Evolutionary conservation across 768 basidiomycete genomes (phyloP).

Genomic region (Hydnomerulius pinastri): DNA sequence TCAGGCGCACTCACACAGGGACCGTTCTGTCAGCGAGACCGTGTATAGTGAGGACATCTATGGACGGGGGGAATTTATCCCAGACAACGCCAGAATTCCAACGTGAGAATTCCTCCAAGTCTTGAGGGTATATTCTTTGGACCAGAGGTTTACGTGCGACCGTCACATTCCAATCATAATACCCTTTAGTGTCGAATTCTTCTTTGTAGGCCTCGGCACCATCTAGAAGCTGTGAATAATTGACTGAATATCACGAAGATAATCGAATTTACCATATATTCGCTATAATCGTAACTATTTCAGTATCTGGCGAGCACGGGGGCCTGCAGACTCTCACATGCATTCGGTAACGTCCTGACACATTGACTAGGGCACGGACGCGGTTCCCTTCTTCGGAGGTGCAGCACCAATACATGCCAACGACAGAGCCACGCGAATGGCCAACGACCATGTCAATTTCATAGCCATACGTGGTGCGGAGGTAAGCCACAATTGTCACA

Average conservation of each 20-base stretch:
- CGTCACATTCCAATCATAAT: slow-evolving; percentile 58
- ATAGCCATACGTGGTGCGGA: slow-evolving; percentile 64
- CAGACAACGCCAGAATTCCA: slow-evolving; percentile 73
- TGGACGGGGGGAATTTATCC: slow-evolving; percentile 60
- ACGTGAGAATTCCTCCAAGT: slow-evolving; percentile 59
- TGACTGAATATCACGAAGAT: background rate
- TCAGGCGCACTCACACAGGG: slow-evolving; percentile 55
- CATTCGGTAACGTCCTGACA: slow-evolving; percentile 80
- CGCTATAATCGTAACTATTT: slow-evolving; percentile 15
- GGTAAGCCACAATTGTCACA: slow-evolving; percentile 60
- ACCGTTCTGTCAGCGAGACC: slow-evolving; percentile 71
- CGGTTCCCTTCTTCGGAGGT: slow-evolving; percentile 56
- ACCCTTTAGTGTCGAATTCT: slow-evolving; percentile 57
- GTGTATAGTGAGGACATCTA: slow-evolving; percentile 76
- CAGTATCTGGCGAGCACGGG: background rate
- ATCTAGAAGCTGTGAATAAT: slow-evolving; percentile 20
- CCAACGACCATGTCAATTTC: slow-evolving; percentile 68
- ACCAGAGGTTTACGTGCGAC: slow-evolving; percentile 65
- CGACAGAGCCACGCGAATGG: slow-evolving; percentile 78
- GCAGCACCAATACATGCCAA: slow-evolving; percentile 68
- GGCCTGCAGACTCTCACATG: slow-evolving; percentile 46
- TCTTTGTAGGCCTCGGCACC: slow-evolving; percentile 41
- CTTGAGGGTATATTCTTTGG: slow-evolving; percentile 55
- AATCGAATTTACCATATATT: slow-evolving; percentile 27
- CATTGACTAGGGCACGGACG: slow-evolving; percentile 69